Base-by-base conservation (phyloP, 2,329 filamentous ascomycete species). In the Trichoderma oligosporum region DNA sequence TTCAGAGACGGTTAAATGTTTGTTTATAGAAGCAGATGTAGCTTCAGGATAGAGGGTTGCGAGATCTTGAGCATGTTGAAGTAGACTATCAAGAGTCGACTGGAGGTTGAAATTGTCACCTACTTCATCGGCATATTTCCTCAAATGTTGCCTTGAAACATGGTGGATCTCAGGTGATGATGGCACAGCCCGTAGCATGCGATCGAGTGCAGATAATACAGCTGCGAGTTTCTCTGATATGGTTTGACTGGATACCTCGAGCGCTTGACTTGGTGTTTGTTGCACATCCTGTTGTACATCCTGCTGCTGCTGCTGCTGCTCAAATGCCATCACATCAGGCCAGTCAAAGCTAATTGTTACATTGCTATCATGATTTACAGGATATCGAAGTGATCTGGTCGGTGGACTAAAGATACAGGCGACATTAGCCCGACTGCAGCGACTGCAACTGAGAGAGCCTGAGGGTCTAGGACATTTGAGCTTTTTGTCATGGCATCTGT, bases 401-500 rank as follows among this genome's bases (percentile, higher is more conserved):
- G 66, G 69, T 31, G 76, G 76, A 33, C 76, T 79, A 62, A 76
- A 79, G 42, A 74, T 56, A 57, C 76, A 79, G 5, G 66, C 42
- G 2, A 69, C 66, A 27, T 68, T 66, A 20, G 75, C 75, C 61
- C 74, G 78, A 20, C 67, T 60, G 60, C 76, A 79, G 27, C 76
- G 71, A 7, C 68, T 67, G 60, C 76, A 80, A 9, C 64, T 63
- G 5, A 65, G 56, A 25, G 68, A 68, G 0, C 71, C 71, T 0
- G 68, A 58, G 25, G 70, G 67, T 53, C 76, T 76, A 4, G 73
- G 73, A 49, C 77, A 80, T 64, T 71, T 70, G 11, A 78, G 67
- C 63, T 79, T 79, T 36, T 80, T 77, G 16, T 70, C 68, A 59
- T 79, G 76, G 38, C 77, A 79, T 38, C 77, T 67, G 63, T 76